phyloP scores from a whole-genome alignment of 2,329 filamentous ascomycete genomes.

The Microcyclospora tardicrescens region DNA sequence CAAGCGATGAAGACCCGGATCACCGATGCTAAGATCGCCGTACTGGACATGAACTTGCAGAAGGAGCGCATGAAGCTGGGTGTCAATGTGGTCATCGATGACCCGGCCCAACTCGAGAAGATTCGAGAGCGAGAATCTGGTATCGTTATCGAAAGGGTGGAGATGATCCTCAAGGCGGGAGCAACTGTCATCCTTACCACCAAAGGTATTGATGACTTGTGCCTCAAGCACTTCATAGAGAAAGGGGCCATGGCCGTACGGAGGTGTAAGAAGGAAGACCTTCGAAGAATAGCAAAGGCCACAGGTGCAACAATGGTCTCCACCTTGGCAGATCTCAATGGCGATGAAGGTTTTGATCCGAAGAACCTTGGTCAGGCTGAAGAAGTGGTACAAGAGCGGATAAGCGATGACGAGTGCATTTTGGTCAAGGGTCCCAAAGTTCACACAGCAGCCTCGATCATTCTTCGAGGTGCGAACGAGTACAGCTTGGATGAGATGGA shows the following conservation, averaged over 20 bases:
- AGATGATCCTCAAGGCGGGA: constrained; percentile 95
- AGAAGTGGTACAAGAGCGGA: constrained; percentile 94
- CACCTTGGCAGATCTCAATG: constrained; percentile 90
- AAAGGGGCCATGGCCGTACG: constrained; percentile 90
- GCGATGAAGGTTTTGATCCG: constrained; percentile 89
- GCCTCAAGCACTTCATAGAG: constrained; percentile 88
- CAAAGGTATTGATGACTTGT: constrained; percentile 95
- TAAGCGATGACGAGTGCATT: constrained; percentile 98
- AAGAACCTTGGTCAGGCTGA: constrained; percentile 84
- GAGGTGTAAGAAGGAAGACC: constrained; percentile 96
- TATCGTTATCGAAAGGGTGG: constrained; percentile 84
- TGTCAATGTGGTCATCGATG: constrained; percentile 95
- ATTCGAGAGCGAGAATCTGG: constrained; percentile 86
- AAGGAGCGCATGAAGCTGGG: constrained; percentile 99
- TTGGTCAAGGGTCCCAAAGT: constrained; percentile 91
- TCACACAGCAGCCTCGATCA: constrained; percentile 87
- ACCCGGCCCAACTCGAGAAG: constrained; percentile 93
- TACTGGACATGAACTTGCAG: constrained; percentile 94
- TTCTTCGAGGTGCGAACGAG: constrained; percentile 90
- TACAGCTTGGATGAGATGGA: constrained; percentile 98
- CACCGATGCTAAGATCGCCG: constrained; percentile 88
- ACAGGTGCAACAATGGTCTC: constrained; percentile 88
- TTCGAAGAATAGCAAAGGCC: constrained; percentile 88
- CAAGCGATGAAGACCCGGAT: constrained; percentile 95
- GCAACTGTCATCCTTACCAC: constrained; percentile 95